Evolutionary conservation across 1,284 basidiomycete species (phyloP).

Genomic region (Puccinia triticina): DNA sequence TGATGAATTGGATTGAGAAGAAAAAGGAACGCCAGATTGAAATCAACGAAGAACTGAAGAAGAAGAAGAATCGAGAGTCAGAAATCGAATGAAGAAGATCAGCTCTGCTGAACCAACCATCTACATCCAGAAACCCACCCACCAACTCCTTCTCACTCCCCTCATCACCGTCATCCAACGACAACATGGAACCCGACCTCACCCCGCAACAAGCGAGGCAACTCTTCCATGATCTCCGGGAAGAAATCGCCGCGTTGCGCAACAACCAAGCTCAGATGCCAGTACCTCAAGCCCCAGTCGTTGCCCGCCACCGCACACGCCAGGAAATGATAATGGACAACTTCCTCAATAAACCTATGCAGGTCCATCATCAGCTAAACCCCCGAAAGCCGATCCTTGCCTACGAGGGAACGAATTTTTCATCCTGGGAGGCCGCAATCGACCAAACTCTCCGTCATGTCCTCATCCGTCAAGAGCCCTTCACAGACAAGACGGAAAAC

Average conservation of each 20-base stretch:
- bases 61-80: too few species aligned
- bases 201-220: too few species aligned
- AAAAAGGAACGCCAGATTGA: too few species aligned
- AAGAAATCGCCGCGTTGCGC: neutral
- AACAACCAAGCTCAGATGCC: neutral
- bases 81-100: too few species aligned
- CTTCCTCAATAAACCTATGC: neutral
- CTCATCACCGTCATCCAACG: too few species aligned
- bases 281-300: neutral
- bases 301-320: neutral
- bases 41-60: too few species aligned
- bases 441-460: neutral
- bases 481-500: neutral
- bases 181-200: too few species aligned
- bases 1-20: too few species aligned
- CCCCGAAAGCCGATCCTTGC: too few species aligned
- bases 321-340: neutral
- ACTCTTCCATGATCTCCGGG: neutral
- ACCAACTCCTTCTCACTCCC: too few species aligned
- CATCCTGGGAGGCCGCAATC: neutral
- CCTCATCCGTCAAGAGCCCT: neutral
- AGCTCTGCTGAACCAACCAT: too few species aligned
- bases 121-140: too few species aligned
- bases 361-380: neutral
- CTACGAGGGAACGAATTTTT: neutral